These are phyloP conservation scores for Lachancea fermentati DNA, from an alignment of 805 yeast species.

Conservation along the genomic window DNA sequence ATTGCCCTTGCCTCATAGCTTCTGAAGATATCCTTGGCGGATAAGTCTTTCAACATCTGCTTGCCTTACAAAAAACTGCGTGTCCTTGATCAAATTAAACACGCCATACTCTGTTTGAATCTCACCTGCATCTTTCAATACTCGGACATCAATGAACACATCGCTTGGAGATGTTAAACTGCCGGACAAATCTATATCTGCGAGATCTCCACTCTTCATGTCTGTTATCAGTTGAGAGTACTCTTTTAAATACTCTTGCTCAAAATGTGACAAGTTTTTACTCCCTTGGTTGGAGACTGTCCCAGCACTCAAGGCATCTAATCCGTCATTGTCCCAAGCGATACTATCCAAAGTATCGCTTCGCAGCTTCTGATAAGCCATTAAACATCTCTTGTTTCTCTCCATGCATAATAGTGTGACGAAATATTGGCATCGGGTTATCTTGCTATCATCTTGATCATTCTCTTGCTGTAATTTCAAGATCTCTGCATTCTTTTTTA, in stretches of 20 bases:
- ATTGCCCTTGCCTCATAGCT: too few species aligned
- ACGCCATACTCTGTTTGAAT: slow-evolving; percentile 97
- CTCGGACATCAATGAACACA: slow-evolving; percentile 90
- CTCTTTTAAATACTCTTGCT: slow-evolving; percentile 67
- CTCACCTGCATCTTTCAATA: slow-evolving; percentile 91
- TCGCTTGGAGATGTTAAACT: slow-evolving; percentile 87
- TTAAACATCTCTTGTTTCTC: slow-evolving; percentile 80
- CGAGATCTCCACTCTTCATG: slow-evolving; percentile 64
- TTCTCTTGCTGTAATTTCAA: slow-evolving; percentile 31
- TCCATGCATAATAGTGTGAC: slow-evolving; percentile 68
- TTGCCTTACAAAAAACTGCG: slow-evolving; percentile 90
- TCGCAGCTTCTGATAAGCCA: slow-evolving; percentile 76
- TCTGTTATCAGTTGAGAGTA: slow-evolving; percentile 69
- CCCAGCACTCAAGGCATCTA: slow-evolving; percentile 32
- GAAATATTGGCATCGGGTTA: slow-evolving; percentile 52
- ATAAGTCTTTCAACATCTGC: slow-evolving; percentile 91
- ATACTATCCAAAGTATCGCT: slow-evolving; percentile 59
- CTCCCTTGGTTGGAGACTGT: slow-evolving; percentile 20
- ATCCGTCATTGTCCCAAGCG: slow-evolving; percentile 62
- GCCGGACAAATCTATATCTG: slow-evolving; percentile 84
- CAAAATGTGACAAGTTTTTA: slow-evolving; percentile 56
- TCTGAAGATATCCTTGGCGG: slow-evolving; percentile 89
- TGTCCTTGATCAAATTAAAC: slow-evolving; percentile 84
- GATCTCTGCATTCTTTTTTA: slow-evolving; percentile 51
- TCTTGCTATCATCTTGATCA: slow-evolving; percentile 34